Conservation (phyloP, 2,329 filamentous ascomycete genomes). For the Magnaporthales sp. region DNA sequence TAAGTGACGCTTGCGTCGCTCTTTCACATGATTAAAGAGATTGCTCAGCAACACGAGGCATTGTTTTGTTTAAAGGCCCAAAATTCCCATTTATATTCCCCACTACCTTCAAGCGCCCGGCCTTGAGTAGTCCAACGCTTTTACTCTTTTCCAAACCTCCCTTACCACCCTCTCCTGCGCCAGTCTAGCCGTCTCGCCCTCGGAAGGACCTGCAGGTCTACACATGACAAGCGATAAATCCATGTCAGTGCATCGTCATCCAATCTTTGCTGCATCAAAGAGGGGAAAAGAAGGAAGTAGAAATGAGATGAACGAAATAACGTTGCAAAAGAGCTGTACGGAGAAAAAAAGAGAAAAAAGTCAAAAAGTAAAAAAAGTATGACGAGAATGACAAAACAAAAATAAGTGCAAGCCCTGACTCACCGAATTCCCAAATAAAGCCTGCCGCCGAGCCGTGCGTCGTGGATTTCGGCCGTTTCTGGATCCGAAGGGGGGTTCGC, state of each 20-base stretch:
- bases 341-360: not conserved
- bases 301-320: not conserved
- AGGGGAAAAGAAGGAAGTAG: not conserved
- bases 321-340: not conserved
- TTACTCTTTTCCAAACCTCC: constrained; percentile 64
- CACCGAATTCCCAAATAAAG: constrained; percentile 63
- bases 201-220: constrained; percentile 55
- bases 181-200: constrained; percentile 54
- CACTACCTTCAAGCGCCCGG: constrained; percentile 29
- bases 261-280: not conserved
- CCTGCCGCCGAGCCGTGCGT: constrained; percentile 55
- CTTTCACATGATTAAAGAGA: no score
- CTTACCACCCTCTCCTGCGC: constrained; percentile 62
- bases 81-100: no score
- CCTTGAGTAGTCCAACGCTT: constrained; percentile 55
- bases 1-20: no score
- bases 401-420: constrained; percentile 10
- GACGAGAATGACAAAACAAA: not conserved
- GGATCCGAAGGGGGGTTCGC: constrained; percentile 59
- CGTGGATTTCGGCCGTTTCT: constrained; percentile 45
- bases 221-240: not conserved
- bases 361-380: not conserved
- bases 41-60: no score
- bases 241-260: not conserved
- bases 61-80: no score